A percentile compares a stretch with the other conserved stretches of the same genome.
Conservation (phyloP, 371 early-diverging fungal species). For the Apophysomyces trapeziformis region DNA sequence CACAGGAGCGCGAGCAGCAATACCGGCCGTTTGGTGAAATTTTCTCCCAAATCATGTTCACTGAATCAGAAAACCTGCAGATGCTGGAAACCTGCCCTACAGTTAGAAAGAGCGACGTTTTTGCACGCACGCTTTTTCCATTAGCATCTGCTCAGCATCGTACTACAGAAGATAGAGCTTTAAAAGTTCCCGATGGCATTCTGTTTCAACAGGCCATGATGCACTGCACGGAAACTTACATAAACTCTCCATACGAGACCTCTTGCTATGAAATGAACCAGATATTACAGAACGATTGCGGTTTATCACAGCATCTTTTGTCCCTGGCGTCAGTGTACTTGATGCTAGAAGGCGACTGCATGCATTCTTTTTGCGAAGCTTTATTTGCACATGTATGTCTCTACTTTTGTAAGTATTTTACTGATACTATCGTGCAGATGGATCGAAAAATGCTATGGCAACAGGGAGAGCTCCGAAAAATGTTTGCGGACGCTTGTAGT, state of each 20-base stretch:
- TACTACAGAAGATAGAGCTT: background rate
- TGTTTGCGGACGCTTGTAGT: constrained; percentile 35
- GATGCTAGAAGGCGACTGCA: constrained; percentile 47
- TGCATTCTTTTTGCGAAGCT: constrained; percentile 47
- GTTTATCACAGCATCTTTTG: constrained; percentile 19
- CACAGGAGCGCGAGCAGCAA: background rate
- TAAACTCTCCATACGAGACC: constrained; percentile 23
- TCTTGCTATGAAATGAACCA: constrained; percentile 24
- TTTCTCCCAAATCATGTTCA: background rate
- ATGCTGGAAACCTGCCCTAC: too few relatives aligned
- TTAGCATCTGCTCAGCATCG: background rate
- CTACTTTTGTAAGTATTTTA: too few relatives aligned
- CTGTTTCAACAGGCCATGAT: constrained; percentile 17
- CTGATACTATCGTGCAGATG: constrained; percentile 17
- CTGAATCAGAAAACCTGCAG: background rate
- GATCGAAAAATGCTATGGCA: constrained; percentile 43
- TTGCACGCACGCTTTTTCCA: constrained; percentile 10
- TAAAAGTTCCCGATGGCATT: constrained; percentile 9
- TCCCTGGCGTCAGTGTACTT: constrained; percentile 41
- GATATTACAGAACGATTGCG: constrained; percentile 24
- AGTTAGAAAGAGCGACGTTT: background rate
- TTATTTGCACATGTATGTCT: constrained; percentile 28
- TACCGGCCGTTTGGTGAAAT: background rate
- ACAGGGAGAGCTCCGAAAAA: constrained; percentile 32
- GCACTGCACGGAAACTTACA: constrained; percentile 11